Percentiles rank a stretch among this genome's conserved stretches.
phyloP scores from a whole-genome alignment of 208 protist species.

The Herpetomonas muscarum region DNA sequence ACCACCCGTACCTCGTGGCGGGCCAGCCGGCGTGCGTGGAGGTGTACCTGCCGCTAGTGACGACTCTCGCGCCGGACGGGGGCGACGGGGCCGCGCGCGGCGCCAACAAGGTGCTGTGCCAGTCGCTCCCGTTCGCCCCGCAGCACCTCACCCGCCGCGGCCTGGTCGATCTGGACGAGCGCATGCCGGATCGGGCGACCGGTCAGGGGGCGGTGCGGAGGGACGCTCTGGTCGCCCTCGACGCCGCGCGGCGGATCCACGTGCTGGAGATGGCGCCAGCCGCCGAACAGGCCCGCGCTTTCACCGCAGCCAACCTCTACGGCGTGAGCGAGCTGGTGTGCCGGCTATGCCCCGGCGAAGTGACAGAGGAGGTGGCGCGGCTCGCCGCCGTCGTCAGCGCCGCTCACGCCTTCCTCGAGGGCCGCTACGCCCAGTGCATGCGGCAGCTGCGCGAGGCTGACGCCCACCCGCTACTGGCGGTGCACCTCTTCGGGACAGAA shows the following conservation, averaged over 20 bases:
- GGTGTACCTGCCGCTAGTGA: conserved; percentile 58
- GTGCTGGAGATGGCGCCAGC: conserved; percentile 28
- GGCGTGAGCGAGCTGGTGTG: conserved; percentile 45
- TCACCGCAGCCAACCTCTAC: conserved; percentile 25
- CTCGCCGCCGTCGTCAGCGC: conserved; percentile 31
- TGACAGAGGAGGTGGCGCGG: conserved; percentile 20
- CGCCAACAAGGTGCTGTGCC: conserved; percentile 15
- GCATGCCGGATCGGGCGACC: conserved; percentile 20
- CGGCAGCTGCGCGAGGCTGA: conserved; percentile 36
- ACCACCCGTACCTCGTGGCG: conserved; percentile 57
- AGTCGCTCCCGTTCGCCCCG: conserved; percentile 12
- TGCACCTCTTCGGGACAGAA: conserved; percentile 38
- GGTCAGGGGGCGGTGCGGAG: conserved; percentile 16
- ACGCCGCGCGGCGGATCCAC: conserved; percentile 27
- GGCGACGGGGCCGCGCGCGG: conserved; percentile 6
- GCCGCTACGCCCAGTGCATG: conserved; percentile 36
- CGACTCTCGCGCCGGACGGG: conserved; percentile 10
- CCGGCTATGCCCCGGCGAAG: conserved; percentile 52
- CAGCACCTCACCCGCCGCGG: conserved; percentile 31
- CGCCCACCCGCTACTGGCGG: conserved; percentile 38
- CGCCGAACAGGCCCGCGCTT: conserved; percentile 17
- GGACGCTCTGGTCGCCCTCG: conserved; percentile 28
- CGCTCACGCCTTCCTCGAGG: conserved; percentile 32
- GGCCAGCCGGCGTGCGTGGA: conserved; percentile 34
- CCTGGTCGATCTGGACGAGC: conserved; percentile 48